Base-by-base conservation (phyloP, 306 rosid genomes). In the Benincasa hispida region DNA sequence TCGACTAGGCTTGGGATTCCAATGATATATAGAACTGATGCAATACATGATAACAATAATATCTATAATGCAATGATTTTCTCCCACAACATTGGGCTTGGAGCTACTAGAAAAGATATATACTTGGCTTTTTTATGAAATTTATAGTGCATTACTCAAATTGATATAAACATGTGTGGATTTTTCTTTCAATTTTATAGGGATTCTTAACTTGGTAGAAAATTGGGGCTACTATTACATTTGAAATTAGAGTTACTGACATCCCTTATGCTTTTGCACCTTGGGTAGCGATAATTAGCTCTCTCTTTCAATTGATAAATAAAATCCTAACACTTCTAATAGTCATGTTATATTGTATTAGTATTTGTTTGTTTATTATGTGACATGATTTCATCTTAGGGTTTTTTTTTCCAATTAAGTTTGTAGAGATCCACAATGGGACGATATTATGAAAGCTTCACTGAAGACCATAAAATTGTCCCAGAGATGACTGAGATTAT, bases 391-490 rank as follows among this genome's bases (percentile, higher is more conserved):
- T 63, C 1, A 34, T 61, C 1, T 60, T 7, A n/a, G 0, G 0
- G 41, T 5, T 37, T 30, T 17, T 0, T 62, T 62, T 63, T 17
- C 7, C 8, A 34, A n/a, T 65, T 65, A 35, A 30, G 78, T 76
- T 2, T 76, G 70, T 76, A 76, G 69, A 76, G 70, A 76, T 76
- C 78, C 79, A 76, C 27, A 39, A 54, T 75, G 68, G 78, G 67
- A 68, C 78, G 78, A 8, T 75, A 68, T 22, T 75, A 75, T 12
- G 73, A 66, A 66, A 66, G 73, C 8, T 66, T 19, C 11, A 5
- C 30, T 21, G 73, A 66, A 66, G 28, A 60, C 15, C 55, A 34
- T 60, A 35, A n/a, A 1, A 12, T 75, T 6, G 78, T 75, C 2
- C 27, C 25, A 76, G 69, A 37, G 1, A 75, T 75, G 78, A 75